Conservation (phyloP, 768 basidiomycete genomes). For the Asterophora parasitica region DNA sequence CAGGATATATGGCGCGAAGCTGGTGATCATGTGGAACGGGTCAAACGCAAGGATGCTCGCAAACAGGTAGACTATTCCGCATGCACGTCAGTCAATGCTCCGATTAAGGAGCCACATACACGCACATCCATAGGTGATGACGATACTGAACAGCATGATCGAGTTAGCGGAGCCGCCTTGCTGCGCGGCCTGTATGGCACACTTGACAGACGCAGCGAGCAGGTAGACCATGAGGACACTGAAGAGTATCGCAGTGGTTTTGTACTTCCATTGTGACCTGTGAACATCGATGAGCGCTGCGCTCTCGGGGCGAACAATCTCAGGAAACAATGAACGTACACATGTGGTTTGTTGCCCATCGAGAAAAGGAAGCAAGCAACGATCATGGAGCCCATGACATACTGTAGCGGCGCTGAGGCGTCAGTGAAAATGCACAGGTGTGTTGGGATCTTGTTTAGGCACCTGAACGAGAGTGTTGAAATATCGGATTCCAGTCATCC, state of each 20-base stretch:
- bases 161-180: conserved; percentile 65
- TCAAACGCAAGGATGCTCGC: conserved; percentile 83
- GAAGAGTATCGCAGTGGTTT: conserved; percentile 66
- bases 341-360: conserved; percentile 92
- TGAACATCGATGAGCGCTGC: not conserved
- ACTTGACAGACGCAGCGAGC: conserved; percentile 76
- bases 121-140: conserved; percentile 80
- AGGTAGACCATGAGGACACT: conserved; percentile 81
- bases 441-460: not conserved
- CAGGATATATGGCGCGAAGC: conserved; percentile 83
- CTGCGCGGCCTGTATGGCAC: conserved; percentile 64
- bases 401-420: conserved; percentile 37
- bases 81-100: not conserved
- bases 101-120: not conserved
- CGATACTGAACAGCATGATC: conserved; percentile 78
- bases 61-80: conserved; percentile 59
- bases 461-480: conserved; percentile 79
- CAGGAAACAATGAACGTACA: conserved; percentile 39
- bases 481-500: conserved; percentile 57
- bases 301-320: not conserved
- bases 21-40: conserved; percentile 95
- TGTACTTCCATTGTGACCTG: conserved; percentile 85
- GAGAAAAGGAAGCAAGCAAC: conserved; percentile 90
- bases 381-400: conserved; percentile 77
- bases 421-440: not conserved